Evolutionary conservation across 352 stramenopile species (phyloP), one percentile per base, ranked within the genome.

Genomic region (Pythium oligandrum): DNA sequence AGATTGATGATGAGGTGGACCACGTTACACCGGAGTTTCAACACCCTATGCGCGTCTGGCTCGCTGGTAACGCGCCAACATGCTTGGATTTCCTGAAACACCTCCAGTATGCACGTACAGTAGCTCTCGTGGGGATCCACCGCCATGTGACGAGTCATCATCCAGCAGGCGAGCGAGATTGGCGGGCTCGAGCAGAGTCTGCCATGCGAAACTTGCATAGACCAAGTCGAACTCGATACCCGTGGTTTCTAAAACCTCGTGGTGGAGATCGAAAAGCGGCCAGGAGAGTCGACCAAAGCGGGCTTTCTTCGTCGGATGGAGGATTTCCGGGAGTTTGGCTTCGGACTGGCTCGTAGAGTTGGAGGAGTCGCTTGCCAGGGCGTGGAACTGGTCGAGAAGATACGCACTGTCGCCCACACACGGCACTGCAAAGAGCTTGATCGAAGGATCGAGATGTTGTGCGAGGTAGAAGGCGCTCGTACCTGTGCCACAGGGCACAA

Each of bases 71-170:
- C 84, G 67, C 6, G 64, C 73, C 17, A 92, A 55, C 78, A 93
- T 92, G 9, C 72, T 83, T 33, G 62, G 50, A 53, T 95, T 95
- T 6, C 84, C 84, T 0, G 74, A 86, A 0, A 83, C 71, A 7
- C 84, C 84, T 37, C 84, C 84, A 0, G 80, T 90, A 65, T 95
- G 84, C 8, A 95, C 57, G 56, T 95, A 95, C 30, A 95, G 48
- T 12, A 95, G 47, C 52, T 91, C 68, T 4, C 78, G 63, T 53
- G 38, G 10, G 17, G 17, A 26, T 26, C 17, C 26, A 32, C 12
- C 6, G 12, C 38, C 10, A 35, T 36, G 4, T 9, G 7, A 31
- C 12, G 30, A 37, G 0, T 35, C 36, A 36, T 35, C 33, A 38
- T 46, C 47, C 10, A 75, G 35, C 10, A 85, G 63, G 7, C 71